Evolutionary conservation across 352 stramenopile genomes (phyloP).

Genomic region (Globisporangium alternatum): DNA sequence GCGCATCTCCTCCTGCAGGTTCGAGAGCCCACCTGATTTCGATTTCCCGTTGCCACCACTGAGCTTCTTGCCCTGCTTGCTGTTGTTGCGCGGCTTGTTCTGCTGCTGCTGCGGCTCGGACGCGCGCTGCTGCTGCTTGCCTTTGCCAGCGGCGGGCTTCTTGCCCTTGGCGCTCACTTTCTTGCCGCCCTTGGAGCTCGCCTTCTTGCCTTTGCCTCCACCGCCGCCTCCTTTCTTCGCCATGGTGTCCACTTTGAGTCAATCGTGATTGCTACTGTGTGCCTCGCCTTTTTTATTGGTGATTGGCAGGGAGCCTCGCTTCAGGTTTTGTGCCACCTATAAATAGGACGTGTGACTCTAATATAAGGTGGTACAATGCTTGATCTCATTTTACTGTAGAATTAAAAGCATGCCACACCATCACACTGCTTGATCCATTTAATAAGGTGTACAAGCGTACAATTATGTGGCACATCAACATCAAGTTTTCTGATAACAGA

Average conservation of each 20-base stretch:
- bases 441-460: neutral
- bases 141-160: constrained; percentile 4
- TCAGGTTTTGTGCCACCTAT: neutral
- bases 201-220: constrained; percentile 18
- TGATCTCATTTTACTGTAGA: neutral
- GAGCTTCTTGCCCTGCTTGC: constrained; percentile 14
- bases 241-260: neutral
- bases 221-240: constrained; percentile 11
- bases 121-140: constrained; percentile 7
- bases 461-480: neutral
- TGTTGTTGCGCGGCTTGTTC: constrained; percentile 4
- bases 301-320: neutral
- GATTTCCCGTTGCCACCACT: constrained; percentile 7
- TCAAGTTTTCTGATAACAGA: neutral
- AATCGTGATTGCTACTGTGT: neutral
- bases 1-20: constrained; percentile 80
- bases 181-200: constrained; percentile 11
- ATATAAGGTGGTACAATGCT: neutral
- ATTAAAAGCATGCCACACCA: neutral
- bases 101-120: constrained; percentile 5
- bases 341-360: neutral
- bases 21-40: constrained; percentile 36
- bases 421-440: neutral
- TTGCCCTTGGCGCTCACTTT: constrained; percentile 13
- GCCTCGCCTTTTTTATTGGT: neutral